phyloP scores from a whole-genome alignment of 352 stramenopile species.

The Thalassiosira exigua region DNA sequence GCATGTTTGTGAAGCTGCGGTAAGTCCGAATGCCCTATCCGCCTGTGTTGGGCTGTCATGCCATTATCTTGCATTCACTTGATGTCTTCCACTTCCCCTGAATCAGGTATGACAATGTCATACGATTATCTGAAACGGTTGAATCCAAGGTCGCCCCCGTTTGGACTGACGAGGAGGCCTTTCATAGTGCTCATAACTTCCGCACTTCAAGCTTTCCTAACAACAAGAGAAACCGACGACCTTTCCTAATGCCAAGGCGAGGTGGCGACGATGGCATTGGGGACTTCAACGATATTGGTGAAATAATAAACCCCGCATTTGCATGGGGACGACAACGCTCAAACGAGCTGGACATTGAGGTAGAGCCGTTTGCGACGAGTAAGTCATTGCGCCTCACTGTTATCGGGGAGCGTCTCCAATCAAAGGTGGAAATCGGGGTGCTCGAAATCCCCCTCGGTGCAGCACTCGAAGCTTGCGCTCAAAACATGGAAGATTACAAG shows the following conservation, averaged over 20 bases:
- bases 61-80: too few species aligned
- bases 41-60: too few species aligned
- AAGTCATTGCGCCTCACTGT: slow-evolving; percentile 80
- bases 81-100: not conserved
- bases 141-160: slow-evolving; percentile 80
- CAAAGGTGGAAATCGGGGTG: slow-evolving; percentile 79
- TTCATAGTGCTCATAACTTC: not conserved
- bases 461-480: slow-evolving; percentile 74
- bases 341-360: slow-evolving; percentile 78
- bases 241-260: not conserved
- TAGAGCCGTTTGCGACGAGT: slow-evolving; percentile 83
- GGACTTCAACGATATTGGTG: slow-evolving; percentile 55
- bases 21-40: slow-evolving; percentile 22
- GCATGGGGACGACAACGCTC: slow-evolving; percentile 34
- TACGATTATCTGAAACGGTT: slow-evolving; percentile 66
- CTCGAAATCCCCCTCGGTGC: slow-evolving; percentile 76
- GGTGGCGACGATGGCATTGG: slow-evolving; percentile 6
- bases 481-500: slow-evolving; percentile 68
- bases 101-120: slow-evolving; percentile 64
- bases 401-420: slow-evolving; percentile 75
- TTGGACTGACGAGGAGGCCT: slow-evolving; percentile 62
- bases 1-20: slow-evolving; percentile 83
- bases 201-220: too few species aligned
- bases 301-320: slow-evolving; percentile 53
- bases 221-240: too few species aligned